Base-by-base conservation (phyloP, 2,329 filamentous ascomycete species). In the Nemania sp. region DNA sequence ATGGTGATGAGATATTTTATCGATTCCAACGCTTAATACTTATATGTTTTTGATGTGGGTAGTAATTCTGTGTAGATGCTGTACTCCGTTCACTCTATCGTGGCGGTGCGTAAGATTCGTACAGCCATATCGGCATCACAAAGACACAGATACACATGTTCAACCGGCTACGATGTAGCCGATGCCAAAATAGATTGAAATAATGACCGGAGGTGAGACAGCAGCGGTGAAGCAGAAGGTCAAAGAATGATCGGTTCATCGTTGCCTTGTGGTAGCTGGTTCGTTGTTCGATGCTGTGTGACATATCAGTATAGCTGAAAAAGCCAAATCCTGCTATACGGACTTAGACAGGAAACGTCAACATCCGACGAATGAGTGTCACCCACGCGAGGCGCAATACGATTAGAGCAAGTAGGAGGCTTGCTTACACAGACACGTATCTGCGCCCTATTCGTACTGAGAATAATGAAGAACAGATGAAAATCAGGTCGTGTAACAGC, bases 181-280 rank as follows among this genome's bases (percentile, higher is more conserved):
- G 52, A 28, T 8, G 30, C 43, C 17, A 43, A 55, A 55, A 55
- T 55, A 55, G 48, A 48, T 14, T 30, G 24, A 19, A 31, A 6
- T n/a, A n/a, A 31, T 28, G n/a, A 4, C 12, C 15, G 17, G 31
- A 6, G 37, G 23, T 15, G 15, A 43, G 31, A 14, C 8, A 28
- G 24, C 14, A 52, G 20, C 6, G 15, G 14, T 28, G 26, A 45
- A 17, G n/a, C 22, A 11, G 20, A 3, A 31, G 5, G n/a, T 14
- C 11, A 47, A 20, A 42, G 14, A 42, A 30, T 2, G 14, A 34
- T 6, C 23, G 24, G 20, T 12, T 6, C 17, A 12, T 20, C 7
- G 30, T 24, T 45, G 48, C 43, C 42, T 56, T 30, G 22, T 30
- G n/a, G 31, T 52, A 12, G 23, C 26, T 34, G n/a, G n/a, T n/a